Evolutionary conservation across 345 rosid genomes (phyloP), one percentile per base, ranked within the genome.

Genomic region (Murraya paniculata): DNA sequence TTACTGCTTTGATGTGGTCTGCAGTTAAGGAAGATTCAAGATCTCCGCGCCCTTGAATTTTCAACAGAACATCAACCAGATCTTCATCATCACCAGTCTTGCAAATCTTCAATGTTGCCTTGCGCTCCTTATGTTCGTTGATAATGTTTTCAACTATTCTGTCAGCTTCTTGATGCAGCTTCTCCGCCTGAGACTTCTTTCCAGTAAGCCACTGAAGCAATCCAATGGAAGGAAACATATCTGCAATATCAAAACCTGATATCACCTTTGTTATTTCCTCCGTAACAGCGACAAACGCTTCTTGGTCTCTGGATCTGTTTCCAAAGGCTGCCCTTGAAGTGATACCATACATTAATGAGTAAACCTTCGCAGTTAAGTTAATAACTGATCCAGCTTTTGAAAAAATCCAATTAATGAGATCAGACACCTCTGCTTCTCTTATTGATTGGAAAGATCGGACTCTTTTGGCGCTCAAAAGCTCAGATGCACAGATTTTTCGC

Each of bases 141-240:
- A 64, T 33, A 31, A 64, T 64, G 41, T 64, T 64, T 64, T 64
- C n/a, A 64, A 64, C 16, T 13, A 64, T 28, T 18, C 36, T 64
- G 5, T 2, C 68, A 31, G 41, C 4, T 16, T 16, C 24, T 31
- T 31, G 68, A 31, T 28, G 39, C 21, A 31, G 4, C 39, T 2
- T 31, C n/a, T 64, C 41, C 8, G 31, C 22, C 2, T 31, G 36
- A 64, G 22, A 14, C 68, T 36, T 60, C 31, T 9, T 60, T 60
- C 64, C 64, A 3, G 31, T 25, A 11, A 60, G 13, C 30, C 14
- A 24, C 13, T 60, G 64, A 24, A 60, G 64, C 64, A n/a, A 60
- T 25, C 28, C 28, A 60, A 25, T 13, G 31, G 91, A 88, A 48
- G 91, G 89, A 33, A 45, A 80, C 61, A 79, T 16, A 67, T 84